Evolutionary conservation across 495 filamentous ascomycete species (phyloP).

Genomic region (Penicillium tannophilum): DNA sequence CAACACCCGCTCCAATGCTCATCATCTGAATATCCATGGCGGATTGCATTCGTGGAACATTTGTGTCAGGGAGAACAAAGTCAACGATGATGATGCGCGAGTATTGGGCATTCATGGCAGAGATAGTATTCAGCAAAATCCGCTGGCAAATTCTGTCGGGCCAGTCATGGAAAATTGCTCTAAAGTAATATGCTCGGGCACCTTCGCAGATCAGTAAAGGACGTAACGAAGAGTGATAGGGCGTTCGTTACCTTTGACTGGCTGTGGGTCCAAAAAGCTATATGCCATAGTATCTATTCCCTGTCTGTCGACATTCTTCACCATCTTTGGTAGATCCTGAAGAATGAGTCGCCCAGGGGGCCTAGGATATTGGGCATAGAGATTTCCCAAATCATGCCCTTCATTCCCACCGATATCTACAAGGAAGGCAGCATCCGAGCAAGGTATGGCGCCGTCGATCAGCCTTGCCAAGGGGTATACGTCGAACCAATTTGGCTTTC

Average conservation of each 20-base stretch:
- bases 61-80: constrained; percentile 33
- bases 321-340: constrained; percentile 17
- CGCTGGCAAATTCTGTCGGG: constrained; percentile 31
- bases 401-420: constrained; percentile 54
- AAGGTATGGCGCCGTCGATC: constrained; percentile 23
- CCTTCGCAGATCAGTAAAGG: constrained; percentile 11
- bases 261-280: constrained; percentile 22
- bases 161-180: constrained; percentile 52
- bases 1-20: constrained; percentile 37
- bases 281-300: constrained; percentile 16
- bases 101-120: constrained; percentile 29
- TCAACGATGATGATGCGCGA: constrained; percentile 37
- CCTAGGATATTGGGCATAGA: constrained; percentile 14
- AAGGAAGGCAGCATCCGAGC: constrained; percentile 21
- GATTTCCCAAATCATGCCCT: constrained; percentile 45
- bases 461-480: constrained; percentile 44
- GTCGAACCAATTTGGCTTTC: constrained; percentile 42
- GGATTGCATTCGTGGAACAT: constrained; percentile 26
- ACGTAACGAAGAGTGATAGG: too few relatives aligned
- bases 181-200: constrained; percentile 46
- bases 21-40: constrained; percentile 42
- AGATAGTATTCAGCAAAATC: constrained; percentile 32
- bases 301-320: neutral
- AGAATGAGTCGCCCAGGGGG: constrained; percentile 12
- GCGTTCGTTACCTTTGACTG: constrained; percentile 11